phyloP scores from a whole-genome alignment of 2,329 filamentous ascomycete species.

The Ceratocystis eucalypticola region DNA sequence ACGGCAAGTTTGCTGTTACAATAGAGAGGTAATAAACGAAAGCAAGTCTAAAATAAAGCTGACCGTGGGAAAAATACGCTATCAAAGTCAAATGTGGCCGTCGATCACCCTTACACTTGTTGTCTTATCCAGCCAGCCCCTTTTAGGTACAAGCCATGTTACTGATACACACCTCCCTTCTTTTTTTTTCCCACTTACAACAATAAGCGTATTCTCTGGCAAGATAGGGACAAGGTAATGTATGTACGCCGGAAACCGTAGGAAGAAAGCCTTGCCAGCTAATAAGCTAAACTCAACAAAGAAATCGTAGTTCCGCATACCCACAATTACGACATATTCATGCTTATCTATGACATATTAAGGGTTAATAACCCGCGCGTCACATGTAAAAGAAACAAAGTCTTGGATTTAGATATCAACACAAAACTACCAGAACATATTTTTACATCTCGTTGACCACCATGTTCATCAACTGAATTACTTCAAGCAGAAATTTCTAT shows the following conservation, averaged over 20 bases:
- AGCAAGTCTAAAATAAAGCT: neutral
- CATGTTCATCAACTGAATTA: neutral
- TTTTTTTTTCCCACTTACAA: neutral
- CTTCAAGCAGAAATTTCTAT: neutral
- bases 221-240: neutral
- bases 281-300: no score
- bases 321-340: neutral
- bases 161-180: no score
- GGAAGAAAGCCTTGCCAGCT: neutral
- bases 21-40: neutral
- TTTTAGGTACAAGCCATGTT: neutral
- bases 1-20: neutral
- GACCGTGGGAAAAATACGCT: neutral
- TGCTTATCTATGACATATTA: neutral
- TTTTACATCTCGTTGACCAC: neutral
- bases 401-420: neutral
- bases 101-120: neutral
- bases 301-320: neutral
- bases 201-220: neutral
- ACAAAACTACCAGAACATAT: neutral
- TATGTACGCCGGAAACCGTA: constrained; percentile 7
- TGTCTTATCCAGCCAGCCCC: constrained; percentile 1
- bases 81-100: neutral
- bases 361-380: neutral
- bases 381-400: neutral